These are phyloP conservation scores for Leishmania major DNA, from an alignment of 208 protist genomes.

Conservation along the genomic window DNA sequence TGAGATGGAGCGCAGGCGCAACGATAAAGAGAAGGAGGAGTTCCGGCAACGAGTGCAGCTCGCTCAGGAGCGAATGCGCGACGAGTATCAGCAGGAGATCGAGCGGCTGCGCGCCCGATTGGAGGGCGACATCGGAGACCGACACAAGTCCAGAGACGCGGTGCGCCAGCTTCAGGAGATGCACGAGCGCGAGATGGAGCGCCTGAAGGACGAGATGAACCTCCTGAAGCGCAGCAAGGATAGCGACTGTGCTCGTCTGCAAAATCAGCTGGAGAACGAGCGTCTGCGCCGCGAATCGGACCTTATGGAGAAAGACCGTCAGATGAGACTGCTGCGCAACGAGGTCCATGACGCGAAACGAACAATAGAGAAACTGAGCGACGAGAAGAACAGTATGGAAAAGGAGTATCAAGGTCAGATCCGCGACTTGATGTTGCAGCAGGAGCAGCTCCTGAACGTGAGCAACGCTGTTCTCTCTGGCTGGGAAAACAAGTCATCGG, in stretches of 20 bases:
- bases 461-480: slow-evolving; percentile 60
- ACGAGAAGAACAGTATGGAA: slow-evolving; percentile 53
- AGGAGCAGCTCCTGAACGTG: slow-evolving; percentile 58
- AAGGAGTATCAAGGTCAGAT: slow-evolving; percentile 71
- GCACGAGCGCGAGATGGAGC: slow-evolving; percentile 45
- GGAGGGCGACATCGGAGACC: slow-evolving; percentile 31
- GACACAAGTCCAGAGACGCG: slow-evolving; percentile 44
- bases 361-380: slow-evolving; percentile 34
- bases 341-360: slow-evolving; percentile 52
- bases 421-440: slow-evolving; percentile 51
- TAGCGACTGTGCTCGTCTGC: slow-evolving; percentile 41
- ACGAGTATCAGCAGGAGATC: slow-evolving; percentile 52
- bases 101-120: slow-evolving; percentile 44
- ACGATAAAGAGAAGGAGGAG: slow-evolving; percentile 51
- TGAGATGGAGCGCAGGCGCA: slow-evolving; percentile 47
- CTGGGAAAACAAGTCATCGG: slow-evolving; percentile 67
- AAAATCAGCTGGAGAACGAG: slow-evolving; percentile 53
- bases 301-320: slow-evolving; percentile 69
- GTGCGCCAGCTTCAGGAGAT: slow-evolving; percentile 48
- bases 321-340: slow-evolving; percentile 48
- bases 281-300: slow-evolving; percentile 42
- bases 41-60: slow-evolving; percentile 31
- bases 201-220: slow-evolving; percentile 52
- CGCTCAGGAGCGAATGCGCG: slow-evolving; percentile 34
- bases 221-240: slow-evolving; percentile 36